These are phyloP conservation scores for Boechera divaricarpa DNA, from an alignment of 345 rosid species.

Conservation along the genomic window DNA sequence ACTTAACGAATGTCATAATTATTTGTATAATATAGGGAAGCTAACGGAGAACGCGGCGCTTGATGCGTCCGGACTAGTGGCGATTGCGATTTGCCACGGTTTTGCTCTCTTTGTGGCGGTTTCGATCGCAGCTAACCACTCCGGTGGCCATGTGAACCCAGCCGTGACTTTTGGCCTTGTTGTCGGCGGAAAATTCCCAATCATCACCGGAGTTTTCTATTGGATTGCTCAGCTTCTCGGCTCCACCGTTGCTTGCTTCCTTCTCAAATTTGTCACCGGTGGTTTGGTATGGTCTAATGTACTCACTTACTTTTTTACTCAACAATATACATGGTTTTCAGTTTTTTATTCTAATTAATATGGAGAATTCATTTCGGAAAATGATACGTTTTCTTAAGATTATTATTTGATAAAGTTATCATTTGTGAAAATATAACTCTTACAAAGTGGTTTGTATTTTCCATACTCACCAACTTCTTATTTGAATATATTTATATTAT, in stretches of 20 bases:
- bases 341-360: neutral
- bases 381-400: neutral
- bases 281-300: slow-evolving; percentile 62
- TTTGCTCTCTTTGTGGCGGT: slow-evolving; percentile 89
- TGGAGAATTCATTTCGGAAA: neutral
- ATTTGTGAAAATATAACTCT: neutral
- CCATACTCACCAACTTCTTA: neutral
- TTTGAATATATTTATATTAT: no score
- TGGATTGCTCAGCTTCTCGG: slow-evolving; percentile 90
- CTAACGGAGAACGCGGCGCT: slow-evolving; percentile 72
- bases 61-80: slow-evolving; percentile 83
- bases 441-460: neutral
- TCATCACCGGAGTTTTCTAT: slow-evolving; percentile 78
- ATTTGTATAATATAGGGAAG: slow-evolving; percentile 53
- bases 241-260: slow-evolving; percentile 76
- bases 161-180: slow-evolving; percentile 91
- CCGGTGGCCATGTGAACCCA: slow-evolving; percentile 93
- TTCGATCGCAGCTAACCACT: slow-evolving; percentile 79
- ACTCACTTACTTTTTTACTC: slow-evolving; percentile 6
- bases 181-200: slow-evolving; percentile 76
- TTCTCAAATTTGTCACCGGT: slow-evolving; percentile 78
- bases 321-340: neutral
- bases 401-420: neutral
- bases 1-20: neutral
- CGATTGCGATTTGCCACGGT: slow-evolving; percentile 77